Evolutionary conservation across 1,284 basidiomycete genomes (phyloP), one percentile per base, ranked within the genome.

Genomic region (Coniferiporia weirii): DNA sequence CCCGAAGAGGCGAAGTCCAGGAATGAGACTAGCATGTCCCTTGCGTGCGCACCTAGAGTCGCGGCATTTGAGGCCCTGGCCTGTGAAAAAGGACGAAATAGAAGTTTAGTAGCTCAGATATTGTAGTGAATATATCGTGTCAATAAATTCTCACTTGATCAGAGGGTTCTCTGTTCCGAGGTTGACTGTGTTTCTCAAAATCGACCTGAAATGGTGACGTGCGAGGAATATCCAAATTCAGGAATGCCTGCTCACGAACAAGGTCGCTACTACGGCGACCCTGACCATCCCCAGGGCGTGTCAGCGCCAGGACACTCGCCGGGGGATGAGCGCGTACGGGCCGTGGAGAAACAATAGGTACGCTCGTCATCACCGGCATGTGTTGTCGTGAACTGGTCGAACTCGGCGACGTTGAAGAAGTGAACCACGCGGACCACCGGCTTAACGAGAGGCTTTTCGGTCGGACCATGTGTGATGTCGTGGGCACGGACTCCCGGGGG

Each of bases 1-100:
- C 52, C 54, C n/a, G 81, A 79, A 3, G 82, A 81, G 34, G 72
- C 73, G 56, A 86, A 76, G 66, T 86, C 85, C 20, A 87, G 73
- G 71, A 86, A 87, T 0, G 84, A 86, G 49, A 74, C 56, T 19
- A 61, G 43, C 35, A 58, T 54, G 36, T 61, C 56, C 17, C 52
- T 57, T 19, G 60, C 56, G 27, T 61, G 59, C 35, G 59, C 49
- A 48, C 59, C 44, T 20, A 57, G 35, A 4, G 59, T 56, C 17
- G 53, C 44, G 19, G 57, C 36, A 34, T 59, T 56, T 32, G n/a
- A 17, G 9, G 50, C 45, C 22, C 55, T 54, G 34, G 43, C 50
- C 59, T 57, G 19, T 54, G 22, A 45, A n/a, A 51, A 59, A 47
- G 36, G 19, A 43, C 32, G 17, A 44, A 47, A 53, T 17, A 52